Conservation (phyloP, 2,329 filamentous ascomycete species). For the Arachnomyces sp. region DNA sequence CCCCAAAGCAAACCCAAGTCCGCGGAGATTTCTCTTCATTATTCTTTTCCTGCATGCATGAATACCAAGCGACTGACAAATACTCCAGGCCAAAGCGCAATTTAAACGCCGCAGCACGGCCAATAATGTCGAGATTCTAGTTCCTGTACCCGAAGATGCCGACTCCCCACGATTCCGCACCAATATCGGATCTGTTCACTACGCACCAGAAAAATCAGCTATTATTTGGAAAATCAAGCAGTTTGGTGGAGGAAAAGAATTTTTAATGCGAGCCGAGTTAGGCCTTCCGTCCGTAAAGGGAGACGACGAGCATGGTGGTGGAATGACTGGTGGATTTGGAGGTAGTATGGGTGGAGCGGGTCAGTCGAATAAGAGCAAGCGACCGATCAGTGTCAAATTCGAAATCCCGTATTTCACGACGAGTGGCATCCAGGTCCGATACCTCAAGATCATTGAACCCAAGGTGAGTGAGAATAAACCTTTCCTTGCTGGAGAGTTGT, state of each 20-base stretch:
- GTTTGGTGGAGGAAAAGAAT: constrained; percentile 97
- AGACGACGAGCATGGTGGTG: constrained; percentile 89
- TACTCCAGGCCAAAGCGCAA: constrained; percentile 68
- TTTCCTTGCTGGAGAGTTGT: constrained; percentile 4
- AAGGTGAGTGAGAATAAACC: constrained; percentile 60
- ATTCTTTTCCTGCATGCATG: no score
- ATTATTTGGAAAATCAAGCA: constrained; percentile 99
- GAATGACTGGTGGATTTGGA: constrained; percentile 96
- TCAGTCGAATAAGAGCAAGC: constrained; percentile 75
- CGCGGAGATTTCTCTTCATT: not conserved
- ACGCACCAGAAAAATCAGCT: constrained; percentile 91
- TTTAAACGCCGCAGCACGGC: constrained; percentile 97
- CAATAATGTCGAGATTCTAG: constrained; percentile 97
- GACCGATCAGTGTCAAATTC: constrained; percentile 98
- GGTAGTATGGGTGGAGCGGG: constrained; percentile 90
- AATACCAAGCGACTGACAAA: constrained; percentile 4
- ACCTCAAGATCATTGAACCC: constrained; percentile 97
- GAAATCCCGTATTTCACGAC: constrained; percentile 99
- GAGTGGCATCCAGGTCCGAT: constrained; percentile 94
- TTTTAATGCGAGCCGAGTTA: constrained; percentile 94
- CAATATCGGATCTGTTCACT: constrained; percentile 95
- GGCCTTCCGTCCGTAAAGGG: constrained; percentile 89
- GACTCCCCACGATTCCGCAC: constrained; percentile 94
- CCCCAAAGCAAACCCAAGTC: constrained; percentile 8
- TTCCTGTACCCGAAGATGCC: constrained; percentile 94